A percentile compares a stretch with the other conserved stretches of the same genome.
phyloP scores from a whole-genome alignment of 495 filamentous ascomycete genomes.

The Neurospora tetrasperma region DNA sequence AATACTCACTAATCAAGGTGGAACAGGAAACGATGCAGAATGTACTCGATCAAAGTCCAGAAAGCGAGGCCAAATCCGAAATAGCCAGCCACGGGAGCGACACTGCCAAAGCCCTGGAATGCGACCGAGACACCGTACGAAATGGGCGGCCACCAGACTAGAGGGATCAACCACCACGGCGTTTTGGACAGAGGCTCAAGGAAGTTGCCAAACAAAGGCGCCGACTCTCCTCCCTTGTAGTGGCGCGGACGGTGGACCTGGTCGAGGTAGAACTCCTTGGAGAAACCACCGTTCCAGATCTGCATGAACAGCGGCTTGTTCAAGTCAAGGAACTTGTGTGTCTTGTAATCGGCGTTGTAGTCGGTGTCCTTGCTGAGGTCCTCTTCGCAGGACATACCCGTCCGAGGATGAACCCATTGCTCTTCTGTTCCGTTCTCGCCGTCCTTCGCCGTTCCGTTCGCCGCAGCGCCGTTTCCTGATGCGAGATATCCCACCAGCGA shows the following conservation, averaged over 20 bases:
- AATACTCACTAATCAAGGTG: constrained; percentile 75
- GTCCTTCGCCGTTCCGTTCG: constrained; percentile 17
- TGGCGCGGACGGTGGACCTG: constrained; percentile 93
- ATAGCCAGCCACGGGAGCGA: constrained; percentile 37
- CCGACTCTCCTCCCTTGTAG: constrained; percentile 85
- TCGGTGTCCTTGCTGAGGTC: constrained; percentile 85
- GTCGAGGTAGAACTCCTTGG: constrained; percentile 87
- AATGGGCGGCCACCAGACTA: constrained; percentile 77
- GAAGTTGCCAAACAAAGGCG: constrained; percentile 95
- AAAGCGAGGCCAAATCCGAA: constrained; percentile 57
- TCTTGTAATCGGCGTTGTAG: constrained; percentile 58
- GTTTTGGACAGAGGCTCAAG: constrained; percentile 91
- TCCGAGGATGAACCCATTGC: constrained; percentile 50
- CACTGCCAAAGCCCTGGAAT: constrained; percentile 39
- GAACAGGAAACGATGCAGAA: constrained; percentile 84
- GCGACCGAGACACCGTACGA: constrained; percentile 64
- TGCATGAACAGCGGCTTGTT: constrained; percentile 77
- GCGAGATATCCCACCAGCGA: constrained; percentile 69
- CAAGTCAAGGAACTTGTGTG: constrained; percentile 88
- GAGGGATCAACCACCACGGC: constrained; percentile 82
- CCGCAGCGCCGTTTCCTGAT: constrained; percentile 31
- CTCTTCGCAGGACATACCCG: constrained; percentile 76
- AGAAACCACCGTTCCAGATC: constrained; percentile 80
- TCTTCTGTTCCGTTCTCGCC: constrained; percentile 14
- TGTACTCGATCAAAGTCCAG: constrained; percentile 90